These are phyloP conservation scores for Ceratocystis colombiana DNA, from an alignment of 2,329 filamentous ascomycete genomes.

Conservation along the genomic window DNA sequence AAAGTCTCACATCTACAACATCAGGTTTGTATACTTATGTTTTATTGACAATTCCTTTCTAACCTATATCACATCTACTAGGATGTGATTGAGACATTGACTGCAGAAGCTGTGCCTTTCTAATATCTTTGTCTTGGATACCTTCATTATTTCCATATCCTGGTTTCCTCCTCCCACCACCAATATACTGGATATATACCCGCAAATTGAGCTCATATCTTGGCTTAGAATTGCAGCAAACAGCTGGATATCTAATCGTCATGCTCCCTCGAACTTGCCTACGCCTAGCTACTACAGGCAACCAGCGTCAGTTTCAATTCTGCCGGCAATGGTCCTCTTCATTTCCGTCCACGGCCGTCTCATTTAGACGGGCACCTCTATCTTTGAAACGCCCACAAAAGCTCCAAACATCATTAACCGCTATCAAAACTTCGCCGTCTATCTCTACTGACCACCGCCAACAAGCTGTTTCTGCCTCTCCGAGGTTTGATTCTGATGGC, in stretches of 20 bases:
- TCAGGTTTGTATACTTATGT: neutral
- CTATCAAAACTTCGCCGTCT: neutral
- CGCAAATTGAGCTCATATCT: neutral
- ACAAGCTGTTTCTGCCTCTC: neutral
- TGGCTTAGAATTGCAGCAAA: too few relatives aligned
- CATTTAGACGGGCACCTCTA: neutral
- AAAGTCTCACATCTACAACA: neutral
- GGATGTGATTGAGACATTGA: conserved; percentile 1
- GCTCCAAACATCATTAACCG: neutral
- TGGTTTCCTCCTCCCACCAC: neutral
- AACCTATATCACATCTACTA: neutral
- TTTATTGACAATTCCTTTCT: neutral
- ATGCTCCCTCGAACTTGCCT: neutral
- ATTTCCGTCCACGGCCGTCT: neutral
- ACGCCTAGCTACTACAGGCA: neutral
- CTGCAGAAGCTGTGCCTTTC: neutral
- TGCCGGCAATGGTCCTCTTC: conserved; percentile 7
- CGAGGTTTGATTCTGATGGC: conserved; percentile 19
- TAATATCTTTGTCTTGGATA: conserved; percentile 3
- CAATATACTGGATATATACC: neutral
- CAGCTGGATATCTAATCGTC: neutral
- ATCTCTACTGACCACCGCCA: neutral
- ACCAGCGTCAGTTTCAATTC: neutral
- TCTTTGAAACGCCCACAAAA: conserved; percentile 2
- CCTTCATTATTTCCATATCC: too few relatives aligned